A percentile compares a stretch with the other conserved stretches of the same genome.
Conservation (phyloP, 768 basidiomycete genomes). For the Kwoniella europaea region DNA sequence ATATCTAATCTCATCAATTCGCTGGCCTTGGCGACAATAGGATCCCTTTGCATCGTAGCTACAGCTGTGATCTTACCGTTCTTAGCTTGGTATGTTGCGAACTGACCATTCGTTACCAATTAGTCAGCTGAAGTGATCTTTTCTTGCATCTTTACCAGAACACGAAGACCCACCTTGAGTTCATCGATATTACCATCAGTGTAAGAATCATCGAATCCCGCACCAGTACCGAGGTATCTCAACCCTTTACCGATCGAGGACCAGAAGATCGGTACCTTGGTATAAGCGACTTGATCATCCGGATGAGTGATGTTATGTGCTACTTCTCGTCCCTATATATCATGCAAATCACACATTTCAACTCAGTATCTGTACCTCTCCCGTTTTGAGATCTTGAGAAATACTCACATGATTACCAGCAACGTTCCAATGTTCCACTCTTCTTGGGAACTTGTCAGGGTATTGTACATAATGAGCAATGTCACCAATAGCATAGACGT, state of each 20-base stretch:
- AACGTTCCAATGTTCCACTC: slow-evolving; percentile 94
- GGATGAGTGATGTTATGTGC: slow-evolving; percentile 72
- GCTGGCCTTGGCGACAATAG: slow-evolving; percentile 75
- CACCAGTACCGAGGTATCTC: slow-evolving; percentile 78
- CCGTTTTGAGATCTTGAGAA: background rate
- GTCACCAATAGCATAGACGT: slow-evolving; percentile 65
- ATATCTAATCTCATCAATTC: slow-evolving; percentile 76
- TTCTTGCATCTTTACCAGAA: background rate
- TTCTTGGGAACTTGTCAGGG: slow-evolving; percentile 66
- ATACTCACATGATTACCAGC: slow-evolving; percentile 72
- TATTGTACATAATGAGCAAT: slow-evolving; percentile 82
- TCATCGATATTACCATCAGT: slow-evolving; percentile 74
- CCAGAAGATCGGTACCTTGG: slow-evolving; percentile 87
- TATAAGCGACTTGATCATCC: slow-evolving; percentile 61
- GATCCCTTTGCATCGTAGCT: slow-evolving; percentile 74
- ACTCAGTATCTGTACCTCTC: background rate
- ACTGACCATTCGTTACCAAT: slow-evolving; percentile 26
- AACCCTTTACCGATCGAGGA: slow-evolving; percentile 80
- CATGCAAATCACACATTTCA: too few relatives aligned
- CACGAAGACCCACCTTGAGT: slow-evolving; percentile 68
- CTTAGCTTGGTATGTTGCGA: slow-evolving; percentile 57
- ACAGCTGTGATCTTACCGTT: slow-evolving; percentile 56
- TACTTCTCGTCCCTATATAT: slow-evolving; percentile 69
- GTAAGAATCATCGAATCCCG: slow-evolving; percentile 72
- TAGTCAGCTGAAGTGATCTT: background rate